These are phyloP conservation scores for Cryptosporidium felis DNA, from an alignment of 169 alveolate genomes.

Conservation along the genomic window DNA sequence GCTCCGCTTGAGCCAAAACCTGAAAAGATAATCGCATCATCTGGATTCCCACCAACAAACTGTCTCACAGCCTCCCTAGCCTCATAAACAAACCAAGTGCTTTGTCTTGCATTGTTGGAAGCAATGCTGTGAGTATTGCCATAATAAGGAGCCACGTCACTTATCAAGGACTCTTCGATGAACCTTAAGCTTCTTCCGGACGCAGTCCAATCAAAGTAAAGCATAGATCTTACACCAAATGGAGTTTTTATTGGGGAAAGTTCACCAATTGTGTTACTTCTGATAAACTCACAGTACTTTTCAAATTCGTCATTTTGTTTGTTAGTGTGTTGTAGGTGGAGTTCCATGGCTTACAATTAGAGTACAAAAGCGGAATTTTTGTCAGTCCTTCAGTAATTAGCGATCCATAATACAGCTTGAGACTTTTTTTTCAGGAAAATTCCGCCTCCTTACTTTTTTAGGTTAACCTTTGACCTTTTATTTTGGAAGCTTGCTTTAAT, in stretches of 20 bases:
- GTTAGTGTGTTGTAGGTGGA: neutral
- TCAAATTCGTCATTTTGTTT: slow-evolving; percentile 37
- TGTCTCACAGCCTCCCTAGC: slow-evolving; percentile 84
- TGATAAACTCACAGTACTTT: slow-evolving; percentile 21
- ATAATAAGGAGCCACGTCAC: slow-evolving; percentile 82
- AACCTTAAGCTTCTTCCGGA: slow-evolving; percentile 83
- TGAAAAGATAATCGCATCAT: slow-evolving; percentile 81
- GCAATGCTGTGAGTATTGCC: slow-evolving; percentile 88
- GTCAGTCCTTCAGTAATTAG: too few species aligned
- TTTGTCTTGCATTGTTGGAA: slow-evolving; percentile 85
- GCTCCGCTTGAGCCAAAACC: slow-evolving; percentile 85
- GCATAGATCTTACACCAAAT: slow-evolving; percentile 82
- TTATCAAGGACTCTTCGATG: slow-evolving; percentile 84
- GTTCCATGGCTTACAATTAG: too few species aligned
- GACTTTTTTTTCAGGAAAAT: too few species aligned
- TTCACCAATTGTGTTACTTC: slow-evolving; percentile 64
- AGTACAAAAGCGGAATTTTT: too few species aligned
- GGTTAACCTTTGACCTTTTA: neutral
- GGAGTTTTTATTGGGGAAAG: slow-evolving; percentile 76
- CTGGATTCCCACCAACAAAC: slow-evolving; percentile 80
- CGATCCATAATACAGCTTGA: too few species aligned
- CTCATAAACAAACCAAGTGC: slow-evolving; percentile 84
- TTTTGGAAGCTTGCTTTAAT: too few species aligned
- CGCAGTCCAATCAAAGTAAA: slow-evolving; percentile 89
- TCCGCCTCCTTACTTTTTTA: neutral